Conservation (phyloP, 2,329 filamentous ascomycete species). For the Tolypocladium ovalisporum region DNA sequence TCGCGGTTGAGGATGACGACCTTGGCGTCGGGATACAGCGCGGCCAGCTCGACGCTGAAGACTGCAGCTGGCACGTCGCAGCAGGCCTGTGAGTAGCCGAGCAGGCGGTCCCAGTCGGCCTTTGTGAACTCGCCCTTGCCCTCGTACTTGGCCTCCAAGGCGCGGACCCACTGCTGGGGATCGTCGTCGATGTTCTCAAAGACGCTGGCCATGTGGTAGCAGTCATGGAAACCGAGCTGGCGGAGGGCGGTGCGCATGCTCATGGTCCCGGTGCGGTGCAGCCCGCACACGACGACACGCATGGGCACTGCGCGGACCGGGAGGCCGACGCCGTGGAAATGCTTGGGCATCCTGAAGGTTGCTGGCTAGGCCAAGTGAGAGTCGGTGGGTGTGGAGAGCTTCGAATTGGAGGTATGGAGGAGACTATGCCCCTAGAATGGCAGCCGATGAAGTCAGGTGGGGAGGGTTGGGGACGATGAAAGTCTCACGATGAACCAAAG, state of each 20-base stretch:
- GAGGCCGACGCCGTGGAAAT: not conserved
- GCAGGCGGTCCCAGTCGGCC: conserved; percentile 33
- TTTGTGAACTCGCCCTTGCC: conserved; percentile 19
- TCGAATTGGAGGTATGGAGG: not conserved
- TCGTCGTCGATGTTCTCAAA: conserved; percentile 11
- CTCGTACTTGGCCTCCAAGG: conserved; percentile 20
- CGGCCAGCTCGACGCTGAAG: conserved; percentile 25
- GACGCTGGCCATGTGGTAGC: conserved; percentile 16
- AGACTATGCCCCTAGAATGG: not conserved
- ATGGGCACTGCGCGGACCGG: conserved; percentile 24
- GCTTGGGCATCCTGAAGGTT: not conserved
- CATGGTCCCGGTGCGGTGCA: conserved; percentile 26
- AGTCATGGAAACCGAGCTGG: conserved; percentile 17
- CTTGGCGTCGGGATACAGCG: conserved; percentile 23
- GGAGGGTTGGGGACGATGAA: not conserved
- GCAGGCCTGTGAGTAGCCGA: conserved; percentile 37
- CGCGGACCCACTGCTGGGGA: conserved; percentile 17
- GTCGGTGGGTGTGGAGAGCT: not conserved
- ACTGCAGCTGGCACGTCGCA: conserved; percentile 47
- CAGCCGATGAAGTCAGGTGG: not conserved
- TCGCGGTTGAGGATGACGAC: conserved; percentile 28
- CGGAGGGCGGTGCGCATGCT: conserved; percentile 15
- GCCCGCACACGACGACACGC: conserved; percentile 27
- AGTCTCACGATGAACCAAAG: not conserved
- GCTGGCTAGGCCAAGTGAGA: not conserved